Conservation (phyloP, 2,329 filamentous ascomycete species). For the Byssoonygena ceratinophila region DNA sequence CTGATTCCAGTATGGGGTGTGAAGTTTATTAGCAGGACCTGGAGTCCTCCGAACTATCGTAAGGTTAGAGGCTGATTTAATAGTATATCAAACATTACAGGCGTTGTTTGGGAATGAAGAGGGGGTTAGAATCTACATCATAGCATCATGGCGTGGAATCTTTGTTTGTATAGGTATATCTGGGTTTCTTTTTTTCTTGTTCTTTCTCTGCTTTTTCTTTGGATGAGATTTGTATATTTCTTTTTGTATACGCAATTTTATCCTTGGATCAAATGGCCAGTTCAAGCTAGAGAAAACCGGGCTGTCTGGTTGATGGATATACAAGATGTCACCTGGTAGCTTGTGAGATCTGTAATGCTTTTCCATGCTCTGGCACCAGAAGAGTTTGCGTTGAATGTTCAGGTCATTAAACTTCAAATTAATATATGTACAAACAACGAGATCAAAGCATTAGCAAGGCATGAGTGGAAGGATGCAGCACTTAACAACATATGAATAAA, state of each 20-base stretch:
- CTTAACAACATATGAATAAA: not conserved
- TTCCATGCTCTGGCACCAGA: not conserved
- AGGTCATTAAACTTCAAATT: too few species aligned
- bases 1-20: constrained; percentile 77
- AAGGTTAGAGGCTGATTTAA: constrained; percentile 53
- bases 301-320: not conserved
- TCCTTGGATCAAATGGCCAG: not conserved
- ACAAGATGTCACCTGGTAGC: not conserved
- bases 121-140: not conserved
- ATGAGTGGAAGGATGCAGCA: too few species aligned
- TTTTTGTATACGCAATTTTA: not conserved
- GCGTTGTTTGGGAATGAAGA: not conserved
- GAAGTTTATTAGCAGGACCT: constrained; percentile 71
- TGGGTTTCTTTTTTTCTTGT: too few species aligned
- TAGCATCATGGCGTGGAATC: not conserved
- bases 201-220: too few species aligned
- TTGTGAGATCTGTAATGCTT: not conserved
- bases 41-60: constrained; percentile 86
- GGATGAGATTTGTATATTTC: not conserved
- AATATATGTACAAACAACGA: not conserved
- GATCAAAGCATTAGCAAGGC: not conserved
- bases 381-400: too few species aligned
- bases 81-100: not conserved
- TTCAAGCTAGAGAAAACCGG: not conserved
- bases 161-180: too few species aligned